Evolutionary conservation across 139 green algal genomes (phyloP).

Genomic region (Desmodesmus armatus): DNA sequence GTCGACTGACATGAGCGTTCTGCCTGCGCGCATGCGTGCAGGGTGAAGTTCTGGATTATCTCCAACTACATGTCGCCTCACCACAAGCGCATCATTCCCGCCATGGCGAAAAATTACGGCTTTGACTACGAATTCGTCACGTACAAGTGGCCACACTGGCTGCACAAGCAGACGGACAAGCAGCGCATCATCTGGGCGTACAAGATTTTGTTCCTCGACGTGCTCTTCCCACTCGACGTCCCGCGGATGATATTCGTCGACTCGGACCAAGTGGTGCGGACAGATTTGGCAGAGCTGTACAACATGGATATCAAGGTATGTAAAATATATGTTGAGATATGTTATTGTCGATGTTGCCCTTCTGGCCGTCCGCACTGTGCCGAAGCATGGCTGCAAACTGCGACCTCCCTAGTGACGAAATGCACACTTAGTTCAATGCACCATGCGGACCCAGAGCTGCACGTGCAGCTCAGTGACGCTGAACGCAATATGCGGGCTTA

Average conservation of each 20-base stretch:
- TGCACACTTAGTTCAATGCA: no score
- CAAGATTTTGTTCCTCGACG: conserved; percentile 99
- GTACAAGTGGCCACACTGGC: conserved; percentile 98
- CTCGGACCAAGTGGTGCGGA: conserved; percentile 94
- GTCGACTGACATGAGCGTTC: no score
- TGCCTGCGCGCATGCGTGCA: no score
- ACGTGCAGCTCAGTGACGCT: no score
- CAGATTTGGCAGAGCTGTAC: conserved; percentile 93
- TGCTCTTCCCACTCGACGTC: conserved; percentile 95
- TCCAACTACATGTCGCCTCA: conserved; percentile 99
- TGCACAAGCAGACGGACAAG: conserved; percentile 95
- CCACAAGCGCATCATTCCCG: conserved; percentile 82
- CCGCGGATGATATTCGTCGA: conserved; percentile 97
- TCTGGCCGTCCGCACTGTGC: no score
- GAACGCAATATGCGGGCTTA: no score
- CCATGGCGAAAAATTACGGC: conserved; percentile 87
- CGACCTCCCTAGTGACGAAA: no score
- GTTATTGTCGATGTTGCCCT: no score
- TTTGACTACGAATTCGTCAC: conserved; percentile 98
- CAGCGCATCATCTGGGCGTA: conserved; percentile 91
- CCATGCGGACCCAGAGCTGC: no score
- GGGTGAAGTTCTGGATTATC: conserved; percentile 99
- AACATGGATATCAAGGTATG: conserved; percentile 90
- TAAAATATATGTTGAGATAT: background rate
- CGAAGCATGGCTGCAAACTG: no score